phyloP scores from a whole-genome alignment of 768 basidiomycete species.

The Leccinum imitatum region DNA sequence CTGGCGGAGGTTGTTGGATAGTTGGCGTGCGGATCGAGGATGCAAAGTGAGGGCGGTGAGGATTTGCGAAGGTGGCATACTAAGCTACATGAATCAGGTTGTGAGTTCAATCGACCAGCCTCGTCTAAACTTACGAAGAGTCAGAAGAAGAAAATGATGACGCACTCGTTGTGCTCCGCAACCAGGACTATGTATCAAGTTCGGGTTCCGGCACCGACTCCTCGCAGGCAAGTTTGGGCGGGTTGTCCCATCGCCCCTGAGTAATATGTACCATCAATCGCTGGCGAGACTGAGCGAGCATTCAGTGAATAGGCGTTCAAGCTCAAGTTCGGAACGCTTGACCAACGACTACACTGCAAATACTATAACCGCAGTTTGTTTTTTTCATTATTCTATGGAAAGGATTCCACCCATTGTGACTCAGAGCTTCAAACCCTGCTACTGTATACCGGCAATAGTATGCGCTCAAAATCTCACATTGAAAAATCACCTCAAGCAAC shows the following conservation, averaged over 20 bases:
- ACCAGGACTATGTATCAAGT: background rate
- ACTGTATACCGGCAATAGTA: too few relatives aligned
- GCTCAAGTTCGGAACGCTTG: too few relatives aligned
- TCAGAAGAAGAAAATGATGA: background rate
- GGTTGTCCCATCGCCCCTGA: background rate
- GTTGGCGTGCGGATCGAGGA: slow-evolving; percentile 20
- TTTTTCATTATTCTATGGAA: too few relatives aligned
- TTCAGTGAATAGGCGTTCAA: too few relatives aligned
- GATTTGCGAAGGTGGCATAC: slow-evolving; percentile 10
- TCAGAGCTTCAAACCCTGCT: too few relatives aligned
- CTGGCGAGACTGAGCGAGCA: too few relatives aligned
- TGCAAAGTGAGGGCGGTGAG: slow-evolving; percentile 17
- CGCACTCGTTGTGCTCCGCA: background rate
- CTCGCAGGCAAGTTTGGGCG: background rate
- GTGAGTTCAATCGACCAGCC: background rate
- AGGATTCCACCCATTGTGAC: too few relatives aligned
- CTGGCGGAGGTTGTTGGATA: slow-evolving; percentile 11
- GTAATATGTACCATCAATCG: too few relatives aligned
- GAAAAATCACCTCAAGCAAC: too few relatives aligned
- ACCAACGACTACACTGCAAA: too few relatives aligned
- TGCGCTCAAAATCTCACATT: background rate
- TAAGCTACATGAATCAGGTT: background rate
- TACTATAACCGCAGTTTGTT: too few relatives aligned
- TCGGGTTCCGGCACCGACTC: too few relatives aligned
- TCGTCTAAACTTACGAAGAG: background rate